Conservation (phyloP, 208 protist species). For the Crithidia fasciculata region DNA sequence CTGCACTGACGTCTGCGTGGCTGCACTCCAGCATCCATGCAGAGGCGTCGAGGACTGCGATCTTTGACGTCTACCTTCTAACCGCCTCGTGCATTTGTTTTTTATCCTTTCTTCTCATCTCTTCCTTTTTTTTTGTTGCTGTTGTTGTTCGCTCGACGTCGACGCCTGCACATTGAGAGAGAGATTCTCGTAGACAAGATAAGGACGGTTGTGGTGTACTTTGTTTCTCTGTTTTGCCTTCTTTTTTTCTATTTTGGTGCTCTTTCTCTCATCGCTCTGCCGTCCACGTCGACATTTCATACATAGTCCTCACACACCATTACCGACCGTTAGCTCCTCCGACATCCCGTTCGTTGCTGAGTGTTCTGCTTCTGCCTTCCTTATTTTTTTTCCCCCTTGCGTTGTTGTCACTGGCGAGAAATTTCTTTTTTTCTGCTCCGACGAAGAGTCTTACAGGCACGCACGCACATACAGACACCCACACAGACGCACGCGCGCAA, state of each 20-base stretch:
- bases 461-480: no score
- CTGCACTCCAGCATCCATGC: no score
- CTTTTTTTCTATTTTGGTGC: constrained; percentile 5
- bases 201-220: not conserved
- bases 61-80: no score
- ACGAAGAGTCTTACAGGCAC: not conserved
- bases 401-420: no score
- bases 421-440: no score
- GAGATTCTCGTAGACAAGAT: not conserved
- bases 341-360: not conserved
- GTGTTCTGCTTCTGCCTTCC: constrained; percentile 4
- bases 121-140: constrained; percentile 3
- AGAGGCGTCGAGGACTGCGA: no score
- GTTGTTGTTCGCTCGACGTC: not conserved
- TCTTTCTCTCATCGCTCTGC: not conserved
- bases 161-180: not conserved
- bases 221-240: not conserved
- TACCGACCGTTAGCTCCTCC: no score
- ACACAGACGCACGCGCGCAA: no score
- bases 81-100: constrained; percentile 4
- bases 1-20: no score
- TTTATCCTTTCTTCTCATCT: constrained; percentile 4
- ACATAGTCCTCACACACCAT: no score
- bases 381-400: not conserved
- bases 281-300: no score